Evolutionary conservation across 2,329 filamentous ascomycete genomes (phyloP).

Genomic region (Fusarium hostae): DNA sequence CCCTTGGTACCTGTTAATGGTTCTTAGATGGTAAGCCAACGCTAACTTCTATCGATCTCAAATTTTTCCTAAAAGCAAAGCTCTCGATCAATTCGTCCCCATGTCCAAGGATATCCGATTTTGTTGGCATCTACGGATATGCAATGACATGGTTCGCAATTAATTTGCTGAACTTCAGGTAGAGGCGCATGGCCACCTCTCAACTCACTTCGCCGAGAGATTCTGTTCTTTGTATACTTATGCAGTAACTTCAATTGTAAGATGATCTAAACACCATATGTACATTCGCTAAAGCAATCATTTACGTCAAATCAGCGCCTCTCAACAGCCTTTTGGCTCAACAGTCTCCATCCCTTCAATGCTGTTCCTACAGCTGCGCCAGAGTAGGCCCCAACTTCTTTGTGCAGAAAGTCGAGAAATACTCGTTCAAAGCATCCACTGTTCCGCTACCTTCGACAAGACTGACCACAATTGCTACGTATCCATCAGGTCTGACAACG

Average conservation of each 20-base stretch:
- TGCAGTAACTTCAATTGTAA: background rate
- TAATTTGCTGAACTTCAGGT: background rate
- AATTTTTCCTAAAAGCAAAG: background rate
- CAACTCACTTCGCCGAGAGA: background rate
- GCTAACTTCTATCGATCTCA: background rate
- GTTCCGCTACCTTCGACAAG: conserved; percentile 82
- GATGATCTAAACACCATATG: background rate
- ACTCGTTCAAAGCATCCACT: conserved; percentile 82
- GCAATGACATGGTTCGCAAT: background rate
- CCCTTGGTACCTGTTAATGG: background rate
- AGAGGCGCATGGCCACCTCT: background rate
- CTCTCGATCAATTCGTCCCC: background rate
- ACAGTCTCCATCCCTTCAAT: background rate
- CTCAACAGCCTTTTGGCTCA: background rate
- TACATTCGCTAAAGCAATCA: conserved; percentile 5
- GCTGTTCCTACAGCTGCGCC: conserved; percentile 41
- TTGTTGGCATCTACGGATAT: background rate
- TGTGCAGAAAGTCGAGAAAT: conserved; percentile 79
- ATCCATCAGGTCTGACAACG: conserved; percentile 87
- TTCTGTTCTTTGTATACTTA: background rate
- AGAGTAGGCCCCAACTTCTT: conserved; percentile 61
- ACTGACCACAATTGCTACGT: conserved; percentile 80
- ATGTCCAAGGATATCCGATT: background rate
- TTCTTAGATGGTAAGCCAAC: background rate
- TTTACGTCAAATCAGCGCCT: background rate